These are phyloP conservation scores for Fusarium nisikadoi DNA, from an alignment of 2,329 filamentous ascomycete species.

Conservation along the genomic window DNA sequence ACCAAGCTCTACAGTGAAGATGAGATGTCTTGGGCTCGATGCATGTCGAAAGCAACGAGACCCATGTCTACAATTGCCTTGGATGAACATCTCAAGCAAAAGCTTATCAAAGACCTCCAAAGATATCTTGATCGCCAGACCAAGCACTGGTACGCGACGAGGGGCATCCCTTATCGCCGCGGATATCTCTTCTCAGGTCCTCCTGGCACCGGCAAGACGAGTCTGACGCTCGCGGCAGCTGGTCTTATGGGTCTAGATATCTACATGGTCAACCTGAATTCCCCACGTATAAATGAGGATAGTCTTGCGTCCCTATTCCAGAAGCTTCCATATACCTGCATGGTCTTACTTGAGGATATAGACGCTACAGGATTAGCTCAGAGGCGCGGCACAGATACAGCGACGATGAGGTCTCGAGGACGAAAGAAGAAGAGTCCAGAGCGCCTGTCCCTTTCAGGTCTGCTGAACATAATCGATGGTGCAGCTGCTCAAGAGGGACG, in stretches of 20 bases:
- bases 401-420: not conserved
- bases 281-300: conserved; percentile 9
- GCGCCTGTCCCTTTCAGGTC: conserved; percentile 60
- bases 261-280: conserved; percentile 17
- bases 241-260: conserved; percentile 10
- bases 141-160: conserved; percentile 13
- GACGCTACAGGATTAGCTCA: conserved; percentile 12
- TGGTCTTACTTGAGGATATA: conserved; percentile 16
- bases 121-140: conserved; percentile 13
- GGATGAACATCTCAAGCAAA: not conserved
- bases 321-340: not conserved
- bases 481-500: conserved; percentile 74
- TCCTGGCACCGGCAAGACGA: conserved; percentile 30
- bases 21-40: conserved; percentile 2
- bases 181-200: conserved; percentile 29
- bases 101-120: not conserved
- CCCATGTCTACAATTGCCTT: conserved; percentile 20
- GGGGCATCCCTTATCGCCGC: conserved; percentile 23
- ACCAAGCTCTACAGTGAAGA: not conserved
- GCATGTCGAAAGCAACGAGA: conserved; percentile 17
- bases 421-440: not conserved
- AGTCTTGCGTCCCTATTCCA: conserved; percentile 10
- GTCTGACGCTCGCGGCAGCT: conserved; percentile 13
- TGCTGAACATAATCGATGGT: conserved; percentile 75
- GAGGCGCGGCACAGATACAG: not conserved